Evolutionary conservation across 768 basidiomycete species (phyloP).

Genomic region (Russula sp.): DNA sequence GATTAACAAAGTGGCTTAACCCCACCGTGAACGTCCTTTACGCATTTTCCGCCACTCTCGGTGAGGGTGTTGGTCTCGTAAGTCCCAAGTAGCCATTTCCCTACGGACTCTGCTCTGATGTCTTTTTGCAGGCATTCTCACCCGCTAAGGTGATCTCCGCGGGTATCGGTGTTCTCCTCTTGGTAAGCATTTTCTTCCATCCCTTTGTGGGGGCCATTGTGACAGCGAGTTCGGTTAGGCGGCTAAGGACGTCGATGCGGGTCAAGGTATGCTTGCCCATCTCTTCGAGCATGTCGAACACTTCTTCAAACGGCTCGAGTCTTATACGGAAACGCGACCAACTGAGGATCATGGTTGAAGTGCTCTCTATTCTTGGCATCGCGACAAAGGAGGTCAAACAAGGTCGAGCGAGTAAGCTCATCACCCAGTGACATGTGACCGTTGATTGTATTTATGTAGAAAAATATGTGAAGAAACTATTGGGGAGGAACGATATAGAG

Average conservation of each 20-base stretch:
- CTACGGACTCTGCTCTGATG: too few relatives aligned
- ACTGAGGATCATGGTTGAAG: background rate
- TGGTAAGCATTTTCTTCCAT: background rate
- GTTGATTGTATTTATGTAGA: background rate
- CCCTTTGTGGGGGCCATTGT: background rate
- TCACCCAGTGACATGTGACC: background rate
- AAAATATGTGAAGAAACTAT: background rate
- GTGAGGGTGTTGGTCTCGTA: too few relatives aligned
- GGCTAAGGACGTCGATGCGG: background rate
- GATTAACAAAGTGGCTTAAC: too few relatives aligned
- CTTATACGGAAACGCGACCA: background rate
- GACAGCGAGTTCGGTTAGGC: background rate
- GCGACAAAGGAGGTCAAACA: background rate
- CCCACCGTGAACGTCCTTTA: too few relatives aligned
- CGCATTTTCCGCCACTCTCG: too few relatives aligned
- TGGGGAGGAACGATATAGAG: background rate
- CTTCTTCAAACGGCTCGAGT: background rate
- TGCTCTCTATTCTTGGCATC: background rate
- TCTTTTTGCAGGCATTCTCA: too few relatives aligned
- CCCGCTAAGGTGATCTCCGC: too few relatives aligned
- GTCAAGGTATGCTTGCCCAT: background rate
- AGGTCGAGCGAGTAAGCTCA: background rate
- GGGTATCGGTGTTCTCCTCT: background rate
- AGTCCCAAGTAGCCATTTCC: too few relatives aligned
- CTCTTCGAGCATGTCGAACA: background rate